Evolutionary conservation across 768 basidiomycete genomes (phyloP), one percentile per base, ranked within the genome.

Genomic region (Tephrocybe sp.): DNA sequence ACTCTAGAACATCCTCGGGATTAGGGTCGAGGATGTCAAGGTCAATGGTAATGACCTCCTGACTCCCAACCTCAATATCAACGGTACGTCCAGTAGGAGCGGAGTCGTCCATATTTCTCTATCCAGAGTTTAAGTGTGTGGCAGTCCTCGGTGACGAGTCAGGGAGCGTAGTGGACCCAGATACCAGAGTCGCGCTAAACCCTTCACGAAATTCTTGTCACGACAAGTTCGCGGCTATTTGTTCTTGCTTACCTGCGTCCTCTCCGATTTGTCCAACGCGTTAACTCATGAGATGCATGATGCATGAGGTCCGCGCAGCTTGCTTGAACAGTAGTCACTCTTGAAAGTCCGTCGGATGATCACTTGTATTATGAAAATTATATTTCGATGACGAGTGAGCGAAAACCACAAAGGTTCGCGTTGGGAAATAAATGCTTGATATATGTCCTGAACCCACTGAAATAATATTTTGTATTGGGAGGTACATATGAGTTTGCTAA

Each of bases 31-130:
- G 84, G 58, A 86, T 76, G 72, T 91, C 89, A 31, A 98, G 79
- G 73, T 96, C 90, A 51, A 98, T 86, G 18, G 89, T 88, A 51
- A 95, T 88, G 62, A 90, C 81, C 69, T 95, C 93, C 67, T 89
- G 86, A 6, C 85, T 82, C 30, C 85, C 85, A 5, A 91, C 75
- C 60, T 90, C 89, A 57, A 92, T 89, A 65, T 89, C 86, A 42
- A 89, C 76, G 4, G 83, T 75, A 47, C 78, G 76, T 32, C 76
- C 76, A n/a, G 69, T 55, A 22, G 63, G 47, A 27, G 63, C 34
- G 21, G 56, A 49, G 40, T 70, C 70, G 47, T 72, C 74, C 71
- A 74, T 74, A 30, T 21, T 21, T 25, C 7, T n/a, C 11, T 9
- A 26, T 11, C 38, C n/a, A 28, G 6, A 11, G 34, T 28, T 18